Percentiles rank a stretch among this genome's conserved stretches.
These are phyloP conservation scores for Hydnomerulius pinastri DNA, from an alignment of 768 basidiomycete genomes.

Conservation along the genomic window DNA sequence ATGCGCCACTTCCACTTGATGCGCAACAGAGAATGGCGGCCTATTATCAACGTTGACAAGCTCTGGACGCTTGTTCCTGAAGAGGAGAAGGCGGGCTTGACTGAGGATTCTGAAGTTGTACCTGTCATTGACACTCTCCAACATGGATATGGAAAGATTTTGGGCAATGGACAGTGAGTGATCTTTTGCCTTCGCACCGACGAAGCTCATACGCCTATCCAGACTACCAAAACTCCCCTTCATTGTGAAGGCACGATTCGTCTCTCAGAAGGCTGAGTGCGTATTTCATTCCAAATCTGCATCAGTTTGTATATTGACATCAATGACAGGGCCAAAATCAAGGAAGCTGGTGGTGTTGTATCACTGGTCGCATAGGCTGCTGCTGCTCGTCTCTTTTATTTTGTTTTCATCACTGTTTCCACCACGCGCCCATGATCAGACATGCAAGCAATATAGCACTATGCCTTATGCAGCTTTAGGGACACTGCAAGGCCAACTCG, in stretches of 20 bases:
- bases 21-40: conserved; percentile 88
- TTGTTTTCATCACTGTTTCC: conserved; percentile 21
- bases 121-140: conserved; percentile 90
- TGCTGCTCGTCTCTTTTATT: conserved; percentile 14
- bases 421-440: conserved; percentile 9
- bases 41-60: conserved; percentile 99
- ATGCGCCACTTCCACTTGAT: conserved; percentile 99
- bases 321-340: conserved; percentile 68
- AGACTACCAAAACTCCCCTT: conserved; percentile 89
- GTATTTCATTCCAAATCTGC: conserved; percentile 23
- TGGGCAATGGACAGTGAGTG: conserved; percentile 90
- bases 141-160: conserved; percentile 88
- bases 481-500: not conserved
- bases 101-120: conserved; percentile 75
- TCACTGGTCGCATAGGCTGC: conserved; percentile 78
- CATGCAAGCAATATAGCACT: conserved; percentile 14
- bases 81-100: conserved; percentile 79
- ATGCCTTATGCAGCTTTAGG: conserved; percentile 5
- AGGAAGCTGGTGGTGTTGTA: conserved; percentile 93
- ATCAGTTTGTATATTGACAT: conserved; percentile 19
- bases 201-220: conserved; percentile 2
- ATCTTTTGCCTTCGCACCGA: not conserved
- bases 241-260: conserved; percentile 98
- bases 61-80: conserved; percentile 89
- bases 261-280: conserved; percentile 83